Conservation (phyloP, 257 asterid genomes). For the Salvia miltiorrhiza region DNA sequence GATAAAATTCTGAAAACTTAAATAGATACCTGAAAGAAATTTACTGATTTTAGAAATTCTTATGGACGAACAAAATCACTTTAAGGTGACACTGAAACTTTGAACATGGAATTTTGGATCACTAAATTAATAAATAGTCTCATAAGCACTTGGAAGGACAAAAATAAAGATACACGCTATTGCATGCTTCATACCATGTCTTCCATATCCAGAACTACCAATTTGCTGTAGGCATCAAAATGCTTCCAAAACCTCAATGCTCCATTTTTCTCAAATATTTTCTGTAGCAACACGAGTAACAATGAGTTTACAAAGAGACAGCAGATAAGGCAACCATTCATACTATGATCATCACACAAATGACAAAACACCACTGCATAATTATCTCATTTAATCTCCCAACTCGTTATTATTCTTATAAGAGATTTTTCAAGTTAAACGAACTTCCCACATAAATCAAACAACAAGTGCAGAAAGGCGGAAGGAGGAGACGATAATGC, state of each 20-base stretch:
- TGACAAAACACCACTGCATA: not conserved
- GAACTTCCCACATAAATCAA: not conserved
- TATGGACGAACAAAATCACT: not conserved
- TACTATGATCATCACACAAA: not conserved
- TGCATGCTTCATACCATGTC: slow-evolving; percentile 41
- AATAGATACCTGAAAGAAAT: too few relatives aligned
- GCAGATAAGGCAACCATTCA: not conserved
- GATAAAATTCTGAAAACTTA: not conserved
- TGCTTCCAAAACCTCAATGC: slow-evolving; percentile 85
- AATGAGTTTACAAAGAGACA: not conserved
- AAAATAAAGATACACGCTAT: not conserved
- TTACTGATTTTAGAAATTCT: too few relatives aligned
- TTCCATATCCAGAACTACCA: slow-evolving; percentile 42
- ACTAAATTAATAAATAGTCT: not conserved
- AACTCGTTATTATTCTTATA: not conserved
- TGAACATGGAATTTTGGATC: not conserved
- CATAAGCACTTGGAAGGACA: not conserved
- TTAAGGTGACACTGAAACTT: slow-evolving; percentile 1
- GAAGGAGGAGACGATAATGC: not conserved
- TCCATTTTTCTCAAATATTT: slow-evolving; percentile 64
- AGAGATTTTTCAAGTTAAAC: not conserved
- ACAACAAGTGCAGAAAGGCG: not conserved
- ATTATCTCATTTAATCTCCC: slow-evolving; percentile 6
- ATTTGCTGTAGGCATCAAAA: slow-evolving; percentile 53
- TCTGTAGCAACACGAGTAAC: slow-evolving; percentile 45